Percentiles rank a stretch among this genome's conserved stretches.
phyloP scores from a whole-genome alignment of 192 early-diverging fungal genomes.

The Backusella parvicylindrica region DNA sequence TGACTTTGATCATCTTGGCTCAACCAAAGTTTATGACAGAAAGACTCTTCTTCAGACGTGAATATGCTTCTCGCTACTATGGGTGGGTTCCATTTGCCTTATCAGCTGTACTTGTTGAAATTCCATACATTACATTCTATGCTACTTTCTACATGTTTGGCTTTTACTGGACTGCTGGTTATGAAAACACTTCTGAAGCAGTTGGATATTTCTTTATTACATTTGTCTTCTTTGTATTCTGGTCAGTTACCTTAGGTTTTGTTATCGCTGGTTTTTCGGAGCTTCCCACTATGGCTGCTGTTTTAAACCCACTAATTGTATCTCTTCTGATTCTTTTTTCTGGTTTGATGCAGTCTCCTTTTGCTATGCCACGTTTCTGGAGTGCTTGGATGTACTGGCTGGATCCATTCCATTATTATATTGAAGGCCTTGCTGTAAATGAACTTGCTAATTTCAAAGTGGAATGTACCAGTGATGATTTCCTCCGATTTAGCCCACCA shows the following conservation, averaged over 20 bases:
- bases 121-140: conserved; percentile 63
- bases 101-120: conserved; percentile 61
- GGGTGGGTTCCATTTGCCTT: conserved; percentile 63
- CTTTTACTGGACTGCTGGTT: conserved; percentile 73
- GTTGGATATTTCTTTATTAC: conserved; percentile 64
- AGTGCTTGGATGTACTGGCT: conserved; percentile 63
- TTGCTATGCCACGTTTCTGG: conserved; percentile 65
- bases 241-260: conserved; percentile 66
- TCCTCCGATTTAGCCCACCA: conserved; percentile 52
- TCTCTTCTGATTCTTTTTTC: conserved; percentile 66
- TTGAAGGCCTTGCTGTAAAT: conserved; percentile 61
- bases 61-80: conserved; percentile 64
- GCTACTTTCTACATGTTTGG: conserved; percentile 62
- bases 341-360: conserved; percentile 62
- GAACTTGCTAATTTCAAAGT: conserved; percentile 51
- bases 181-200: conserved; percentile 43
- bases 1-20: conserved; percentile 64
- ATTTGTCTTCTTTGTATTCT: conserved; percentile 57
- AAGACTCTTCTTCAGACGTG: conserved; percentile 65
- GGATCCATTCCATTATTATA: conserved; percentile 64
- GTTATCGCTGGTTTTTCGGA: conserved; percentile 67
- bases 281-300: conserved; percentile 51
- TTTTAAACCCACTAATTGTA: conserved; percentile 66
- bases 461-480: conserved; percentile 47
- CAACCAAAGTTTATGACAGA: conserved; percentile 67